These are phyloP conservation scores for Alternaria arborescens DNA, from an alignment of 2,329 filamentous ascomycete species.

Conservation along the genomic window DNA sequence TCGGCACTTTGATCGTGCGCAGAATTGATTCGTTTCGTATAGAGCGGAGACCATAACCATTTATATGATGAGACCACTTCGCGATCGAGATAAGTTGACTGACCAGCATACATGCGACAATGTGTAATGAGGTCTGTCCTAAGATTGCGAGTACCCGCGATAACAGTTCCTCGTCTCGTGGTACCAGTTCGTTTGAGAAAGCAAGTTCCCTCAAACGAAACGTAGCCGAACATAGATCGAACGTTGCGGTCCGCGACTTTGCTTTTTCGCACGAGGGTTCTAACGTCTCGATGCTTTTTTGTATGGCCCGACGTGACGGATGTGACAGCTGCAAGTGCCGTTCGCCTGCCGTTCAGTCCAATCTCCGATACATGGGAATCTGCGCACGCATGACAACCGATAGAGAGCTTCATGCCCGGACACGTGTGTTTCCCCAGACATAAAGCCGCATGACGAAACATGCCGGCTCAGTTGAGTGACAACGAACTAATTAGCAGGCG, in stretches of 20 bases:
- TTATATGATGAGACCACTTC: not conserved
- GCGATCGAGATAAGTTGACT: not conserved
- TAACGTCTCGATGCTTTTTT: slow-evolving; percentile 5
- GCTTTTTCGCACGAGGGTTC: slow-evolving; percentile 6
- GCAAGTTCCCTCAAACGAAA: not conserved
- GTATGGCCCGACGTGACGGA: slow-evolving; percentile 6
- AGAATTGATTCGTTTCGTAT: not conserved
- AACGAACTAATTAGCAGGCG: not conserved
- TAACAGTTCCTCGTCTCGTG: not conserved
- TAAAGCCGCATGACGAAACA: slow-evolving; percentile 21
- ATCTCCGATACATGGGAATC: slow-evolving; percentile 6
- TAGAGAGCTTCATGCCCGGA: slow-evolving; percentile 2
- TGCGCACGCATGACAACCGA: not conserved
- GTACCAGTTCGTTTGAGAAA: slow-evolving; percentile 1
- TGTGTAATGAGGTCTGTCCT: not conserved
- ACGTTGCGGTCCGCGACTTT: slow-evolving; percentile 3
- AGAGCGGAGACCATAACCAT: not conserved
- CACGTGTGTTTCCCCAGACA: slow-evolving; percentile 5
- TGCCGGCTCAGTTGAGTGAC: slow-evolving; percentile 4
- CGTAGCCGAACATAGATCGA: not conserved
- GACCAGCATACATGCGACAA: not conserved
- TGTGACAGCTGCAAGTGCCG: slow-evolving; percentile 10
- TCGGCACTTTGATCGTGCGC: not conserved
- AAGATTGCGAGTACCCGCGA: not conserved
- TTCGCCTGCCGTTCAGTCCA: not conserved